Conservation (phyloP, 2,329 filamentous ascomycete genomes). For the Aspergillus oerlinghausenensis region DNA sequence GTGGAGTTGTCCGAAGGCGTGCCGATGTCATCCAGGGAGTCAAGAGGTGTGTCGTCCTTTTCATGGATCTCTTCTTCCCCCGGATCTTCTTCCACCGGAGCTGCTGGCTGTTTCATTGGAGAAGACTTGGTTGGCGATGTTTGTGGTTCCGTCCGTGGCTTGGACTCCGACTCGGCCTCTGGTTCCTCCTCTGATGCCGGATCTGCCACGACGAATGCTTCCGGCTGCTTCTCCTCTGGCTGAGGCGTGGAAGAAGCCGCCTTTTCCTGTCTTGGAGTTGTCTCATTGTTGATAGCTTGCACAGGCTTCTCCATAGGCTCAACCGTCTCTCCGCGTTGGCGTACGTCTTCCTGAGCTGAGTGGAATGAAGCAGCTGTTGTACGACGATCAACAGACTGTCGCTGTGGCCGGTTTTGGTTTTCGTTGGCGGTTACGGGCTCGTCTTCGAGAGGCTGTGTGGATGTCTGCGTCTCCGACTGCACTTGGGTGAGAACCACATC, state of each 20-base stretch:
- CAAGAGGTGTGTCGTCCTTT: constrained; percentile 30
- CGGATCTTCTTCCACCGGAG: constrained; percentile 12
- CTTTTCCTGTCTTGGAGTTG: constrained; percentile 19
- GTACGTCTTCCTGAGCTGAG: constrained; percentile 40
- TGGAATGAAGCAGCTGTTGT: constrained; percentile 45
- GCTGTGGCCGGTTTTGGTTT: constrained; percentile 10
- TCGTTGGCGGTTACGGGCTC: constrained; percentile 15
- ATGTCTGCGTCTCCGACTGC: constrained; percentile 28
- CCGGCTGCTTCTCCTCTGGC: constrained; percentile 6
- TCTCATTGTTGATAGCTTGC: constrained; percentile 18
- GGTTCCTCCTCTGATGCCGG: background rate
- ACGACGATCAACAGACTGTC: constrained; percentile 29
- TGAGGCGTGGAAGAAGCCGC: constrained; percentile 9
- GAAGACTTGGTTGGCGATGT: constrained; percentile 16
- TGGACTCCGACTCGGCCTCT: constrained; percentile 1
- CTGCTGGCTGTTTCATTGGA: constrained; percentile 5
- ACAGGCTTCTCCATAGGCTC: constrained; percentile 25
- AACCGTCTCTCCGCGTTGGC: constrained; percentile 31
- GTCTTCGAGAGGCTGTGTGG: constrained; percentile 32
- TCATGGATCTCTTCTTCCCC: constrained; percentile 17
- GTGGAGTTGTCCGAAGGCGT: constrained; percentile 46
- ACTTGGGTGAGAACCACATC: constrained; percentile 33
- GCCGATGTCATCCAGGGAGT: constrained; percentile 43
- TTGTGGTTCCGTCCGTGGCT: constrained; percentile 5
- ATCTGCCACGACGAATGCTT: constrained; percentile 1